A percentile compares a stretch with the other conserved stretches of the same genome.
These are phyloP conservation scores for Candida smagusa DNA, from an alignment of 1,139 yeast species.

Conservation along the genomic window DNA sequence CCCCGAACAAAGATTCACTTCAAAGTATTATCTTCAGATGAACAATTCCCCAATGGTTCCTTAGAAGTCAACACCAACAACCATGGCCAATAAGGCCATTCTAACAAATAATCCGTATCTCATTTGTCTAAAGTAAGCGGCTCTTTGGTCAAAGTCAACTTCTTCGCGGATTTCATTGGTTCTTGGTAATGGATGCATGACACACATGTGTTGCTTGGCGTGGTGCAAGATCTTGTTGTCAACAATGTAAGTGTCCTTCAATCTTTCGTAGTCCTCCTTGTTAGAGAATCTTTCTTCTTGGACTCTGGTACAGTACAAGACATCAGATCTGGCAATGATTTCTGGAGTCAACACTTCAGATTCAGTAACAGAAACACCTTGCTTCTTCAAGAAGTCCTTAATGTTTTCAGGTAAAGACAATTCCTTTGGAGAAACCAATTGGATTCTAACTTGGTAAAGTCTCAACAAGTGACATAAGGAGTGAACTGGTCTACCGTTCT, in stretches of 20 bases:
- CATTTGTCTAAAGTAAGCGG: conserved; percentile 99
- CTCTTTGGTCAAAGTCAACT: conserved; percentile 98
- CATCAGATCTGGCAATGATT: conserved; percentile 86
- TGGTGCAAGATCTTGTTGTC: conserved; percentile 87
- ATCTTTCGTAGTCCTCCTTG: conserved; percentile 72
- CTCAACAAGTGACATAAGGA: conserved; percentile 87
- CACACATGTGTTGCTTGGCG: conserved; percentile 98
- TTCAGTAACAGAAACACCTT: conserved; percentile 71
- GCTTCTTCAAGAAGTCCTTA: conserved; percentile 57
- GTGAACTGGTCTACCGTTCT: conserved; percentile 98
- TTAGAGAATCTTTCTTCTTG: conserved; percentile 93
- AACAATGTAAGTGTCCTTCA: conserved; percentile 88
- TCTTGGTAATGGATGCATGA: conserved; percentile 99
- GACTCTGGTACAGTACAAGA: conserved; percentile 94
- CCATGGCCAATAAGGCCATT: conserved; percentile 98
- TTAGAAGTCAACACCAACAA: conserved; percentile 76
- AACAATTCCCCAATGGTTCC: conserved; percentile 13
- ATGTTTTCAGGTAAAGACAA: conserved; percentile 76
- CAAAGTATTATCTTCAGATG: conserved; percentile 5
- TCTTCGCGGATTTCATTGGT: conserved; percentile 95
- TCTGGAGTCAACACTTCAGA: conserved; percentile 76
- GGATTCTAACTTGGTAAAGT: conserved; percentile 90
- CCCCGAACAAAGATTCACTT: conserved; percentile 6
- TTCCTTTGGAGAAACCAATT: conserved; percentile 88
- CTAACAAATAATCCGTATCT: conserved; percentile 96